Evolutionary conservation across 495 filamentous ascomycete species (phyloP).

Genomic region (Lasiosphaeris hirsuta): DNA sequence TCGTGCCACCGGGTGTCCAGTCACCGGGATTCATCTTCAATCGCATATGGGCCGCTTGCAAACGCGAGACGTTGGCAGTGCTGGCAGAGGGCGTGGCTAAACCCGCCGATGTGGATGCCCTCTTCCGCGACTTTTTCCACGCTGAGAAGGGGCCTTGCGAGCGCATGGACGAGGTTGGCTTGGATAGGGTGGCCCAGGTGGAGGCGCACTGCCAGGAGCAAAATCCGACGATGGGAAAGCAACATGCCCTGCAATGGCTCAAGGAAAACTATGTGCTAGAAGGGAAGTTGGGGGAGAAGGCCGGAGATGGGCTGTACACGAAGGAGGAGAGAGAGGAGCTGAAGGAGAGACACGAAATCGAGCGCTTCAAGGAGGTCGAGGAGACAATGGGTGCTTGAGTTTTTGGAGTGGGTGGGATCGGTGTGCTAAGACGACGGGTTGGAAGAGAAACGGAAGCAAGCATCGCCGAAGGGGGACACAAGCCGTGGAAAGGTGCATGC

Average conservation of each 20-base stretch:
- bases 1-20: constrained; percentile 36
- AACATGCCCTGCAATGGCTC: constrained; percentile 33
- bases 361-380: constrained; percentile 23
- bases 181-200: constrained; percentile 42
- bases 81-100: constrained; percentile 47
- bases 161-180: constrained; percentile 49
- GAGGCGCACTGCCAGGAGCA: constrained; percentile 38
- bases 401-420: neutral
- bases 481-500: no score
- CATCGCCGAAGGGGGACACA: no score
- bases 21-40: constrained; percentile 58
- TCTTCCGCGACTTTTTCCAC: constrained; percentile 47
- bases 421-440: no score
- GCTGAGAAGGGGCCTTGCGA: constrained; percentile 43
- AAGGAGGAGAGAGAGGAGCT: constrained; percentile 24
- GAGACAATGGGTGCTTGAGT: constrained; percentile 26
- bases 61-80: constrained; percentile 53
- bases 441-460: no score
- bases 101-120: constrained; percentile 40
- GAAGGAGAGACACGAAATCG: constrained; percentile 19
- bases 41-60: constrained; percentile 57
- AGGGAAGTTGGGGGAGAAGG: constrained; percentile 44
- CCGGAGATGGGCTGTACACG: constrained; percentile 31
- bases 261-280: constrained; percentile 36
- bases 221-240: constrained; percentile 7